A percentile compares a stretch with the other conserved stretches of the same genome.
Conservation (phyloP, 2,329 filamentous ascomycete species). For the Anthostomella pinea region DNA sequence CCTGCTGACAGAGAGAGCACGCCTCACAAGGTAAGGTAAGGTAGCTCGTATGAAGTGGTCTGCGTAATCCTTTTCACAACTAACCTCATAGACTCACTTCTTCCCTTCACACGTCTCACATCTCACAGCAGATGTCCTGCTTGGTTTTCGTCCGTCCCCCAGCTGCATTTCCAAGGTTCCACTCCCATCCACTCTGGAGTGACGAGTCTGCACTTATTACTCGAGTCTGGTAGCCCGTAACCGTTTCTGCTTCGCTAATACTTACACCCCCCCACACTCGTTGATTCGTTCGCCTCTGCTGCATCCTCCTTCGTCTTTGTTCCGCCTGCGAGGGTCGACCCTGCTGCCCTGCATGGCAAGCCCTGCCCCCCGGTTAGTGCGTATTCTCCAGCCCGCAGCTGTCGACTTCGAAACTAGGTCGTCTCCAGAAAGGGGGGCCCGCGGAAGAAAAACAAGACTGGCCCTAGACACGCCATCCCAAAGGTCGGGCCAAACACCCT, state of each 20-base stretch:
- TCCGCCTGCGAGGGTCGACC: constrained; percentile 30
- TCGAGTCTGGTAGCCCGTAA: constrained; percentile 13
- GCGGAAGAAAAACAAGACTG: constrained; percentile 24
- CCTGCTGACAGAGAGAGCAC: too few relatives aligned
- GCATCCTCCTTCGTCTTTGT: constrained; percentile 27
- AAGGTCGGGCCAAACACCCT: constrained; percentile 26
- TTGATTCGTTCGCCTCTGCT: constrained; percentile 29
- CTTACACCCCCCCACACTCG: constrained; percentile 26
- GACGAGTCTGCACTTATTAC: too few relatives aligned
- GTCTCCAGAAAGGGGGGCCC: constrained; percentile 19
- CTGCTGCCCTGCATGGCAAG: constrained; percentile 28
- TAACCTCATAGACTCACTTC: constrained; percentile 2
- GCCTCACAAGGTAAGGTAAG: too few relatives aligned
- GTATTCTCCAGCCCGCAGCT: constrained; percentile 21
- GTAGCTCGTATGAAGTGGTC: too few relatives aligned
- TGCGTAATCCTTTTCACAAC: too few relatives aligned
- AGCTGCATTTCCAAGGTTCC: constrained; percentile 20
- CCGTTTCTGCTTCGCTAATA: constrained; percentile 27
- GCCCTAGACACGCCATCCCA: constrained; percentile 30
- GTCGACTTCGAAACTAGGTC: constrained; percentile 24
- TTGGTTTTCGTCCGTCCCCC: constrained; percentile 23
- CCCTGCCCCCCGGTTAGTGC: constrained; percentile 26
- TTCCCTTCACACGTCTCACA: constrained; percentile 23
- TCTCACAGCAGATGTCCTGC: constrained; percentile 22
- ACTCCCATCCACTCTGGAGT: constrained; percentile 24